A percentile compares a stretch with the other conserved stretches of the same genome.
phyloP scores from a whole-genome alignment of 2,329 filamentous ascomycete species.

The Trichoderma citrinoviride region DNA sequence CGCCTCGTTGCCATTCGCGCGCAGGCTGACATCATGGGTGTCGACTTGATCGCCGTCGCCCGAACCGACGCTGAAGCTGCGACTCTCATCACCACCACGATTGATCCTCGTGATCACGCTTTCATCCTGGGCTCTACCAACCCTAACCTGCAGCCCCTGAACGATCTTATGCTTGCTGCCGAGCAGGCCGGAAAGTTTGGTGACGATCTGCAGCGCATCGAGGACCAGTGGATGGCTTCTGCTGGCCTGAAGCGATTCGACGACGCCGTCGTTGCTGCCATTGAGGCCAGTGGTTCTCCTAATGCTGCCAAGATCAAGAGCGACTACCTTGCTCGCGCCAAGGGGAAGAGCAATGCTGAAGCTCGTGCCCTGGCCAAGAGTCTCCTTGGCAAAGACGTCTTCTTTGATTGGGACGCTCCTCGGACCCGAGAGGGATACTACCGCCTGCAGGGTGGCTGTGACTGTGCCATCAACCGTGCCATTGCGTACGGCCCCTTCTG shows the following conservation, averaged over 20 bases:
- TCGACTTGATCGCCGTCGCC: conserved; percentile 85
- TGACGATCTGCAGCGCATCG: conserved; percentile 79
- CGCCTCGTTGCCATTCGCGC: conserved; percentile 93
- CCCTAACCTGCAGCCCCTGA: conserved; percentile 75
- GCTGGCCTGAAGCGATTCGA: conserved; percentile 85
- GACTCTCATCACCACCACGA: conserved; percentile 93
- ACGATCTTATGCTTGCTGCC: conserved; percentile 86
- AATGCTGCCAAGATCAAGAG: conserved; percentile 68
- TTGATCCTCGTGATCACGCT: conserved; percentile 90
- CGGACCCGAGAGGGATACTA: conserved; percentile 95
- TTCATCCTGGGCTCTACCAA: conserved; percentile 93
- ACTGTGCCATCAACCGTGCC: conserved; percentile 86
- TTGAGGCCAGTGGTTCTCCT: conserved; percentile 63
- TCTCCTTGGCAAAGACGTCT: conserved; percentile 75
- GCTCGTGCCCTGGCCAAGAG: conserved; percentile 74
- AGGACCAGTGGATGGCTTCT: conserved; percentile 80
- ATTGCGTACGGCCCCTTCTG: conserved; percentile 90
- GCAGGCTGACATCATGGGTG: conserved; percentile 97
- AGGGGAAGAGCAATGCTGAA: conserved; percentile 84
- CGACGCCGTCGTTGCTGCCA: conserved; percentile 81
- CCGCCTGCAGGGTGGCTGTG: conserved; percentile 84
- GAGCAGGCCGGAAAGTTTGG: conserved; percentile 80
- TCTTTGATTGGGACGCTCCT: conserved; percentile 94
- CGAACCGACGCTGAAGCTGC: conserved; percentile 97
- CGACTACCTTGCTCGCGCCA: conserved; percentile 64